Evolutionary conservation across 805 yeast species (phyloP).

Genomic region (Kluyveromyces lactis): DNA sequence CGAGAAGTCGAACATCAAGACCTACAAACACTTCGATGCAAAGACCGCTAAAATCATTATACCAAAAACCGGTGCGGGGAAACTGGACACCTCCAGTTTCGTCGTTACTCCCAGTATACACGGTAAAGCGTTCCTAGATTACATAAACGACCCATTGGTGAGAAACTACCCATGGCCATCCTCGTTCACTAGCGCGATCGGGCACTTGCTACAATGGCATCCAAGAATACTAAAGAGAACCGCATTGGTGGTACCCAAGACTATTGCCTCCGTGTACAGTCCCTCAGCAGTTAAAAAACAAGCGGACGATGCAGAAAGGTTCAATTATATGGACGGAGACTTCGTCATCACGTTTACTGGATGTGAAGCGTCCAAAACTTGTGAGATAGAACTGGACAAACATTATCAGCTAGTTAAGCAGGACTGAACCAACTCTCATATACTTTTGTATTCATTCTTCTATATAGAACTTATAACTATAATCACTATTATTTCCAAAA

Average conservation of each 20-base stretch:
- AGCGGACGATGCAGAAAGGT: constrained; percentile 32
- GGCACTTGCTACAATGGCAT: constrained; percentile 95
- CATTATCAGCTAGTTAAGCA: constrained; percentile 14
- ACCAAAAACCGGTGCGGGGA: constrained; percentile 54
- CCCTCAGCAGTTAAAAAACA: constrained; percentile 21
- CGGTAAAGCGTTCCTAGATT: constrained; percentile 65
- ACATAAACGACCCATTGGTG: constrained; percentile 68
- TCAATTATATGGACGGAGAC: constrained; percentile 55
- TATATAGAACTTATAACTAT: too few relatives aligned
- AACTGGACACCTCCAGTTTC: constrained; percentile 62
- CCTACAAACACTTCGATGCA: constrained; percentile 54
- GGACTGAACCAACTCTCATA: not conserved
- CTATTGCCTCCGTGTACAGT: constrained; percentile 41
- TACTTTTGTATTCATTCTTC: too few relatives aligned
- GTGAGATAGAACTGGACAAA: constrained; percentile 37
- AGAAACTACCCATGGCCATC: constrained; percentile 44
- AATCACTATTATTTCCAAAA: too few relatives aligned
- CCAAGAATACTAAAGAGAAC: constrained; percentile 68
- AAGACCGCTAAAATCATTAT: constrained; percentile 50
- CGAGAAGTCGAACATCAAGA: constrained; percentile 30
- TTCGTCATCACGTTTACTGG: constrained; percentile 55
- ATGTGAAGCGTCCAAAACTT: constrained; percentile 42
- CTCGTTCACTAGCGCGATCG: constrained; percentile 45
- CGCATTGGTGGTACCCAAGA: constrained; percentile 59
- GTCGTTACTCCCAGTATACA: constrained; percentile 57